Conservation (phyloP, 345 rosid genomes). For the Triadica sebifera region DNA sequence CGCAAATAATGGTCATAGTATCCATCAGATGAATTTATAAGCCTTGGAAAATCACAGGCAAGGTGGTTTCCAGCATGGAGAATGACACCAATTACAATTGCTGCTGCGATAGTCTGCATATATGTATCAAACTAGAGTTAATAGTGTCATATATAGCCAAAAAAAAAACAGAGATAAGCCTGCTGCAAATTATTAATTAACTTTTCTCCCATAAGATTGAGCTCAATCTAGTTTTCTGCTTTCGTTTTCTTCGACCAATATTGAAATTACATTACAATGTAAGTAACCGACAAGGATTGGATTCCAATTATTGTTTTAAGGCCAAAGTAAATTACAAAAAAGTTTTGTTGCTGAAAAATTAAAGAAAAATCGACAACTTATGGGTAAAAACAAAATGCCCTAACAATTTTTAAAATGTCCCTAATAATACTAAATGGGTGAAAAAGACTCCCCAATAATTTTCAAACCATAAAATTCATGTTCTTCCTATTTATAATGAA, state of each 20-base stretch:
- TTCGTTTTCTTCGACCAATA: background rate
- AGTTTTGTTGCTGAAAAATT: too few species aligned
- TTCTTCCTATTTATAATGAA: too few species aligned
- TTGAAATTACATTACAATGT: too few species aligned
- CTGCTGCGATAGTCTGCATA: constrained; percentile 87
- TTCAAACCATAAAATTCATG: too few species aligned
- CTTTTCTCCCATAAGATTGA: background rate
- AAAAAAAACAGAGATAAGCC: background rate
- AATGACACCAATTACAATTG: constrained; percentile 71
- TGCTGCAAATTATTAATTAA: background rate
- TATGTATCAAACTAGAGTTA: background rate
- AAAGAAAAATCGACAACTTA: too few species aligned
- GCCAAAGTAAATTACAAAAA: too few species aligned
- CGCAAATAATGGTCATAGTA: constrained; percentile 30
- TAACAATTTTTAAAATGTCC: too few species aligned
- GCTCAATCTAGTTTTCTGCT: background rate
- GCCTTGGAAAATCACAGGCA: constrained; percentile 89
- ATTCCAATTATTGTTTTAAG: too few species aligned
- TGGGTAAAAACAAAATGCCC: too few species aligned
- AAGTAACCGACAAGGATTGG: too few species aligned
- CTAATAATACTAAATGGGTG: too few species aligned
- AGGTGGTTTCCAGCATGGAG: constrained; percentile 83
- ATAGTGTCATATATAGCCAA: background rate
- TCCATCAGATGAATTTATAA: constrained; percentile 30
- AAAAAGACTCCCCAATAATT: too few species aligned